These are phyloP conservation scores for Rhodosporidiobolus odoratus DNA, from an alignment of 768 basidiomycete species.

Conservation along the genomic window DNA sequence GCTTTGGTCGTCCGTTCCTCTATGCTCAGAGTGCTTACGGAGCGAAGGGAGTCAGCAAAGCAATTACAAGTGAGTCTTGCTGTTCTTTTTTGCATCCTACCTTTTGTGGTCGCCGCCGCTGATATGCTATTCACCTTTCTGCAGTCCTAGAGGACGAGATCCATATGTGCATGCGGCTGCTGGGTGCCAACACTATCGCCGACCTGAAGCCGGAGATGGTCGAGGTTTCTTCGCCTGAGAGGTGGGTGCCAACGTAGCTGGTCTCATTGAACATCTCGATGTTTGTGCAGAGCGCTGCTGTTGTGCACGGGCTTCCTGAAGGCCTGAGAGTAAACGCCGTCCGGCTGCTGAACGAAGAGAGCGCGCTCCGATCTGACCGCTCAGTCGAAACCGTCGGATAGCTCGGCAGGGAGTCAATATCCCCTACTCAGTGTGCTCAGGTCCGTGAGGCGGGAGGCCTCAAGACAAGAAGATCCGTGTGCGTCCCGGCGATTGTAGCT, in stretches of 20 bases:
- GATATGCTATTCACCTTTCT: neutral
- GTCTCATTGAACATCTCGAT: too few relatives aligned
- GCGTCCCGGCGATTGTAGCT: too few relatives aligned
- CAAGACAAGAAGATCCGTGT: too few relatives aligned
- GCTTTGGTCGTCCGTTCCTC: constrained; percentile 75
- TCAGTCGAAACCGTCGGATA: too few relatives aligned
- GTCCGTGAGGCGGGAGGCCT: too few relatives aligned
- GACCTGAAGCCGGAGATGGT: constrained; percentile 46
- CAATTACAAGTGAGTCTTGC: constrained; percentile 39
- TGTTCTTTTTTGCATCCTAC: neutral
- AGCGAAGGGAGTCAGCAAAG: constrained; percentile 42
- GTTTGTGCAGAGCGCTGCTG: neutral
- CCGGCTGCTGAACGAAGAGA: too few relatives aligned
- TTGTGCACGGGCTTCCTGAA: neutral
- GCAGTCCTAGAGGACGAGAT: constrained; percentile 48
- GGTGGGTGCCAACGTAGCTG: constrained; percentile 13
- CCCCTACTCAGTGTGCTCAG: too few relatives aligned
- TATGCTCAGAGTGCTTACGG: constrained; percentile 57
- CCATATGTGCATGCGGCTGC: constrained; percentile 47
- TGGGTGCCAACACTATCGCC: constrained; percentile 47
- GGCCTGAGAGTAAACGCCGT: too few relatives aligned
- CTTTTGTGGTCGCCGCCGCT: neutral
- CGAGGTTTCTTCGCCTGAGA: constrained; percentile 13
- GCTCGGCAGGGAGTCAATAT: too few relatives aligned
- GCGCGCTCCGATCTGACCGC: too few relatives aligned